Evolutionary conservation across 495 filamentous ascomycete species (phyloP).

Genomic region (Hyaloscypha bicolor): DNA sequence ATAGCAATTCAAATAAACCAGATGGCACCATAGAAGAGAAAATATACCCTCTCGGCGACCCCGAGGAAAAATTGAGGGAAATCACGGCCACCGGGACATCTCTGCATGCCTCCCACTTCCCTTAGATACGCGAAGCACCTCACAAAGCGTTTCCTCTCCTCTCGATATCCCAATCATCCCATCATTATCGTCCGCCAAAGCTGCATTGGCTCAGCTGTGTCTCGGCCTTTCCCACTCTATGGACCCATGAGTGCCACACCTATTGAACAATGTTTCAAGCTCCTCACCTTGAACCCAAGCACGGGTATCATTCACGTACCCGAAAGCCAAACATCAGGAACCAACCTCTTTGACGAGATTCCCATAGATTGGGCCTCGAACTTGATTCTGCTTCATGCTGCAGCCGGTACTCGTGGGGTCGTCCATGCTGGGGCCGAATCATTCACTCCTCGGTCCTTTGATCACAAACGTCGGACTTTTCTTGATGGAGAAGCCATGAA

Average conservation of each 20-base stretch:
- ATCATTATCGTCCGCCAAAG: conserved; percentile 17
- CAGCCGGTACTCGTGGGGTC: conserved; percentile 12
- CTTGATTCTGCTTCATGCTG: conserved; percentile 21
- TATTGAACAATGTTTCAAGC: conserved; percentile 4
- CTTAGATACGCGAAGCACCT: conserved; percentile 25
- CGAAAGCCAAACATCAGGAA: neutral
- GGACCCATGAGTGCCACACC: conserved; percentile 13
- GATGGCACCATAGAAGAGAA: conserved; percentile 17
- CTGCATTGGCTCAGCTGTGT: conserved; percentile 18
- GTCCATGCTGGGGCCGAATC: conserved; percentile 15
- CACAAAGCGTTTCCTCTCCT: conserved; percentile 13
- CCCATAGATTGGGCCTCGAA: conserved; percentile 22
- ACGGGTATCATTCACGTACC: conserved; percentile 1
- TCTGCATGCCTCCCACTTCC: conserved; percentile 9
- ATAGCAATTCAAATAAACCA: conserved; percentile 10
- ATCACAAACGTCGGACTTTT: neutral
- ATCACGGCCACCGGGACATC: conserved; percentile 14
- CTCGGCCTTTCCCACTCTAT: conserved; percentile 19
- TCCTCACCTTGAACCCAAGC: neutral
- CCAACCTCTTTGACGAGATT: conserved; percentile 24
- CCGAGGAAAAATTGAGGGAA: conserved; percentile 12
- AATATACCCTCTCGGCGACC: conserved; percentile 14
- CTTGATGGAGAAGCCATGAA: neutral
- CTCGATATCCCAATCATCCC: conserved; percentile 14
- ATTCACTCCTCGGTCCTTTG: conserved; percentile 13